These are phyloP conservation scores for Fusarium subtropicale DNA, from an alignment of 2,329 filamentous ascomycete genomes.

Conservation along the genomic window DNA sequence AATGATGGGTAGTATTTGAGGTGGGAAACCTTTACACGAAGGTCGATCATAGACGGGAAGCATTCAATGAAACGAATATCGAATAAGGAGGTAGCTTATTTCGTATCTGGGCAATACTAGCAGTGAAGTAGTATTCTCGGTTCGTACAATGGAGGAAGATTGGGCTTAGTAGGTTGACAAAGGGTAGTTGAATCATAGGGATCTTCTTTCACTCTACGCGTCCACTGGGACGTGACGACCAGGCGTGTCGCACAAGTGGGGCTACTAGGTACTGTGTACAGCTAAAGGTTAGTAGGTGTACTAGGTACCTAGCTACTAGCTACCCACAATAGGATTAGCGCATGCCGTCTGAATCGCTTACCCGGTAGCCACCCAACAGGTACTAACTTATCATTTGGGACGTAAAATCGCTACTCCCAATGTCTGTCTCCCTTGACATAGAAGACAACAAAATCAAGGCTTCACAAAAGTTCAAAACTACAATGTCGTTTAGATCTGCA, in stretches of 20 bases:
- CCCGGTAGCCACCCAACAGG: conserved; percentile 16
- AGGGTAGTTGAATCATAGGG: not conserved
- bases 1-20: not conserved
- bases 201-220: conserved; percentile 42
- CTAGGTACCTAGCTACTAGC: no score
- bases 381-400: not conserved
- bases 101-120: not conserved
- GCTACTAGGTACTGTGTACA: not conserved
- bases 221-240: conserved; percentile 32
- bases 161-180: not conserved
- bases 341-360: not conserved
- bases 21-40: not conserved
- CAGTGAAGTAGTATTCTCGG: not conserved
- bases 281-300: no score
- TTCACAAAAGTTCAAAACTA: not conserved
- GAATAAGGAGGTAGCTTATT: not conserved
- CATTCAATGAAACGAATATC: not conserved
- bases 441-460: not conserved
- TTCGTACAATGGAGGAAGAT: conserved; percentile 5
- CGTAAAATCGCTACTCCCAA: conserved; percentile 3
- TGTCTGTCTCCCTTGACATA: not conserved
- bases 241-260: conserved; percentile 19
- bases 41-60: not conserved
- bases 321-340: conserved; percentile 23
- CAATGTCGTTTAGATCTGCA: conserved; percentile 26